Percentiles rank a stretch among this genome's conserved stretches.
These are phyloP conservation scores for Simplicillium aogashimaense DNA, from an alignment of 2,329 filamentous ascomycete genomes.

Conservation along the genomic window DNA sequence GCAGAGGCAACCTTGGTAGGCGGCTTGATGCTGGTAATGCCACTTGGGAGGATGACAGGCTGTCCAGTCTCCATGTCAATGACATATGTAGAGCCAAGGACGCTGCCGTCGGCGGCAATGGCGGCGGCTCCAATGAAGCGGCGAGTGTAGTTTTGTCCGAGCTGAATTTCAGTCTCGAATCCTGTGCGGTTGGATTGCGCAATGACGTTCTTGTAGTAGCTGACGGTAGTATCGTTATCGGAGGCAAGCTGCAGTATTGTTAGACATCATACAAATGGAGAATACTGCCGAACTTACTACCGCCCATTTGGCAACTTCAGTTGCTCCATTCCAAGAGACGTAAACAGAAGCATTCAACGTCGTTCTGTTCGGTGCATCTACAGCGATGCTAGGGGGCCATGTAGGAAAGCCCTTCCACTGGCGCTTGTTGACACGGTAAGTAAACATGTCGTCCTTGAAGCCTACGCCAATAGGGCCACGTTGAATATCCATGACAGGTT, in stretches of 20 bases:
- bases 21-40: constrained; percentile 9
- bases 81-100: constrained; percentile 16
- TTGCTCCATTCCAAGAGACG: constrained; percentile 21
- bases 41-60: constrained; percentile 13
- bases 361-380: constrained; percentile 13
- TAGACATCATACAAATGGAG: constrained; percentile 5
- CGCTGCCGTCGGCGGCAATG: constrained; percentile 11
- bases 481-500: constrained; percentile 15
- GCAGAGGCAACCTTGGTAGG: constrained; percentile 4
- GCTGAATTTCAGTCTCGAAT: constrained; percentile 15
- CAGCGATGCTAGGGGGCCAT: constrained; percentile 17
- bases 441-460: constrained; percentile 15
- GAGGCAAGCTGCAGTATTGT: constrained; percentile 12
- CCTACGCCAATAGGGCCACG: constrained; percentile 13
- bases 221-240: constrained; percentile 11
- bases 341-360: constrained; percentile 15
- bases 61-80: constrained; percentile 15
- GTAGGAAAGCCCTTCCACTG: constrained; percentile 16
- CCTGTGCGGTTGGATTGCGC: constrained; percentile 14
- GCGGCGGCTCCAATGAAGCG: constrained; percentile 16
- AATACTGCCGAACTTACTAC: constrained; percentile 12
- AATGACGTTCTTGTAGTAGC: constrained; percentile 13
- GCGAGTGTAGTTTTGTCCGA: constrained; percentile 8
- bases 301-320: constrained; percentile 16
- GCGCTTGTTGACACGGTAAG: constrained; percentile 17